A percentile compares a stretch with the other conserved stretches of the same genome.
Conservation (phyloP, 129 eudicot species). For the Chrysanthemum seticuspe region DNA sequence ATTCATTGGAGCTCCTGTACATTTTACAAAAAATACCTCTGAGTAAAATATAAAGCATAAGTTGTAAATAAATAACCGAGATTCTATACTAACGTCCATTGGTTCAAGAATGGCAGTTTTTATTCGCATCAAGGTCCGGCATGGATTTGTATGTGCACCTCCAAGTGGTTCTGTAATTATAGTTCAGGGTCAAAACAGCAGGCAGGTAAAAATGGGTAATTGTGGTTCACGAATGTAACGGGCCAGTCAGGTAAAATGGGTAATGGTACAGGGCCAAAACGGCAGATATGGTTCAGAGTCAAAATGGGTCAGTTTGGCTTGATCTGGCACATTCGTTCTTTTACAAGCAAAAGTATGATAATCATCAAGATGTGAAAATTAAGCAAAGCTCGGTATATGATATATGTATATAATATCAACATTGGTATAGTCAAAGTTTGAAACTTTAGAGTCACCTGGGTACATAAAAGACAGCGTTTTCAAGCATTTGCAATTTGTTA, state of each 20-base stretch:
- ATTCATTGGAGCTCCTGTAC: constrained; percentile 63
- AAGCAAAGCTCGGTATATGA: not conserved
- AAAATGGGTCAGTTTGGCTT: not conserved
- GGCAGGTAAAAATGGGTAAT: too few species aligned
- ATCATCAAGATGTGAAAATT: not conserved
- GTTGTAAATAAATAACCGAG: not conserved
- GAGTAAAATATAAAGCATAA: constrained; percentile 12
- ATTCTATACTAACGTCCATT: constrained; percentile 72
- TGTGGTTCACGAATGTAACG: too few species aligned
- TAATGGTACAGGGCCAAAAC: too few species aligned
- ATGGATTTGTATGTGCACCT: constrained; percentile 91
- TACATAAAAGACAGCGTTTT: constrained; percentile 82
- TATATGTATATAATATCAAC: not conserved
- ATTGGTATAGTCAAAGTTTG: not conserved
- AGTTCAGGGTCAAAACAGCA: not conserved
- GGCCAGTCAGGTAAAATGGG: too few species aligned
- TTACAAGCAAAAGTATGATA: not conserved
- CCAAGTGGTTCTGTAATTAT: constrained; percentile 83
- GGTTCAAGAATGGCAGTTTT: constrained; percentile 62
- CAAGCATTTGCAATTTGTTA: constrained; percentile 74
- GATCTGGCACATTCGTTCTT: not conserved
- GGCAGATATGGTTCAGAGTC: too few species aligned
- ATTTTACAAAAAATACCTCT: not conserved
- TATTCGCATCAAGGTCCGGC: constrained; percentile 89
- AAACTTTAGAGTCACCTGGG: constrained; percentile 60